Base-by-base conservation (phyloP, 306 rosid genomes). In the Vigna reflexopilosa region DNA sequence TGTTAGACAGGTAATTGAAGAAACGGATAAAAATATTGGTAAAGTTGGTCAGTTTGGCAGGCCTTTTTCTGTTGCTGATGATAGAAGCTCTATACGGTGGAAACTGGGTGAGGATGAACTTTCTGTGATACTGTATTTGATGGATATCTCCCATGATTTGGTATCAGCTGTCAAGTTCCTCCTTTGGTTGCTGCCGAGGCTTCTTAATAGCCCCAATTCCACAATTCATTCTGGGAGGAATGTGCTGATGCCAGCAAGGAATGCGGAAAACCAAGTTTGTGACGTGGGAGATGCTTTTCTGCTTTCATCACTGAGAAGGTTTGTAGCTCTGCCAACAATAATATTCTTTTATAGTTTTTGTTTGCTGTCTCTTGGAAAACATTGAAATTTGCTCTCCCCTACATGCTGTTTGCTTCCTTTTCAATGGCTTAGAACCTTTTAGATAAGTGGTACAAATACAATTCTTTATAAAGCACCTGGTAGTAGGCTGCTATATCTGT, bases 51-150 rank as follows among this genome's bases (percentile, higher is more conserved):
- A 94, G 58, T 86, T 87, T 71, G 93, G 94, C 76, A 87, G 94
- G 85, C 22, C 93, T 76, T 83, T 83, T 73, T 58, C 89, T 44
- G 17, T 83, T 68, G 85, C 76, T 69, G 97, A 92, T 68, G 94
- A 90, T 61, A 87, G 81, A 87, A 86, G 71, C 68, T 76, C 90
- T 50, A 42, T 85, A 75, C 75, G 86, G 70, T 94, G 98, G 98
- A 94, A 92, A 89, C 90, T 94, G 45, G 89, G 91, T 36, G 98
- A 94, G 82, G 96, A 94, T 80, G 92, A 94, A 76, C 90, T 94
- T 70, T 88, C 96, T 73, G 85, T 87, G 63, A 75, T 93, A 72
- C 87, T 94, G 64, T 92, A 89, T 92, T 80, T 90, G 79, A 89
- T 87, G 88, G 98, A 92, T 85, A 75, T 85, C 55, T 89, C 93